These are phyloP conservation scores for Saccharomyces eubayanus DNA, from an alignment of 805 yeast genomes.

Conservation along the genomic window DNA sequence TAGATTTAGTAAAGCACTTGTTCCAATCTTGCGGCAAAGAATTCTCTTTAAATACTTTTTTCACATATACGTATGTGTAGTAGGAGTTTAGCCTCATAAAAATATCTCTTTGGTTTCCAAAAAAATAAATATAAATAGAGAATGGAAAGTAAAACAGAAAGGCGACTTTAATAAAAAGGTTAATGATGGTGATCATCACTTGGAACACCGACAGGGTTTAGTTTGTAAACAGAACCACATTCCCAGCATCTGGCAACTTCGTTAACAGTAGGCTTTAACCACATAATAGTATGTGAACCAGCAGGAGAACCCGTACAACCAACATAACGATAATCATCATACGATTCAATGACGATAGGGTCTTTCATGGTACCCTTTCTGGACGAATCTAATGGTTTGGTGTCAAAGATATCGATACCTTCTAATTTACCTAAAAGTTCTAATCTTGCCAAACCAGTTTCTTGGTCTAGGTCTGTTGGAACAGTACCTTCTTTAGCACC, in stretches of 20 bases:
- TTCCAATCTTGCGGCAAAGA: neutral
- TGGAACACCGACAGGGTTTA: constrained; percentile 81
- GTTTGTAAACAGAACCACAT: constrained; percentile 90
- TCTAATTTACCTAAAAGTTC: constrained; percentile 89
- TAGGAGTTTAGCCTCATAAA: neutral
- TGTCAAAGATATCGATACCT: constrained; percentile 91
- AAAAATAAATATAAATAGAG: neutral
- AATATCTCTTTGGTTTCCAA: neutral
- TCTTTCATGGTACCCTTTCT: constrained; percentile 86
- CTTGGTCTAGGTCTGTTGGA: constrained; percentile 92
- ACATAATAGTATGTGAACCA: constrained; percentile 81
- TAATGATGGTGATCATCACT: constrained; percentile 39
- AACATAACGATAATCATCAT: constrained; percentile 86
- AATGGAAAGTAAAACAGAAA: neutral
- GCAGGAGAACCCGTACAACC: constrained; percentile 97
- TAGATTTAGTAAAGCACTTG: neutral
- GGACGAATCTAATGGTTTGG: constrained; percentile 76
- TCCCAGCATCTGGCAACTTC: constrained; percentile 96
- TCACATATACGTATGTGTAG: neutral
- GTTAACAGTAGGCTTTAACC: constrained; percentile 82
- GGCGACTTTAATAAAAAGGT: constrained; percentile 3
- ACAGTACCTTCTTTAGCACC: constrained; percentile 82
- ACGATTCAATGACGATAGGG: constrained; percentile 84
- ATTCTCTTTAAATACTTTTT: neutral
- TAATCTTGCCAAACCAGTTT: constrained; percentile 96